Percentiles rank a stretch among this genome's conserved stretches.
These are phyloP conservation scores for Furculomyces boomerangus DNA, from an alignment of 371 early-diverging fungal genomes.

Conservation along the genomic window DNA sequence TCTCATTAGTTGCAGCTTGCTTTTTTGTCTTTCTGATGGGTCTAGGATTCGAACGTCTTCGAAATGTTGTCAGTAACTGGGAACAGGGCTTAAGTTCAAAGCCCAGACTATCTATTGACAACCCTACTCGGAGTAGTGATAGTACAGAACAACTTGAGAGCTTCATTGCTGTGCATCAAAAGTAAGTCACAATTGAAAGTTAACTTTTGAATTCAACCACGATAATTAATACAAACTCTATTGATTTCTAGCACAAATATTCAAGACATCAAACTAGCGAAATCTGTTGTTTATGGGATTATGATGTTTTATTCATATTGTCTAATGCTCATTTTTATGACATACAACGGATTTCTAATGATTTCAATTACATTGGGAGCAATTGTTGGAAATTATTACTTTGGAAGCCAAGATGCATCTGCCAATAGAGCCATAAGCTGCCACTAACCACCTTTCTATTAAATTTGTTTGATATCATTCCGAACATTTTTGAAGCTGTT, in stretches of 20 bases:
- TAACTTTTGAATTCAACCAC: conserved; percentile 2
- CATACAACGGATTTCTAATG: conserved; percentile 64
- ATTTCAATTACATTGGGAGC: conserved; percentile 47
- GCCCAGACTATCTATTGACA: too few relatives aligned
- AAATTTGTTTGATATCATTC: too few relatives aligned
- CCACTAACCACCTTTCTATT: background rate
- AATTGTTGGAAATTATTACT: conserved; percentile 46
- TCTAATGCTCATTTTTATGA: conserved; percentile 77
- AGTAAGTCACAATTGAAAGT: conserved; percentile 3
- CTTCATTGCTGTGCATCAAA: background rate
- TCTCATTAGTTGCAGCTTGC: conserved; percentile 33
- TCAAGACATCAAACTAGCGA: too few relatives aligned
- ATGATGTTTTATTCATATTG: conserved; percentile 53
- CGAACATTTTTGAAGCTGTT: too few relatives aligned
- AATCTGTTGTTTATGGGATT: conserved; percentile 39
- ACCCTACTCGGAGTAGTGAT: too few relatives aligned
- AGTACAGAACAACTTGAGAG: conserved; percentile 1
- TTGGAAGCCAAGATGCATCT: conserved; percentile 17
- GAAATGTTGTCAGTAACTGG: conserved; percentile 27
- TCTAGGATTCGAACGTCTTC: conserved; percentile 38
- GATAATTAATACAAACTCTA: background rate
- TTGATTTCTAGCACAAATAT: background rate
- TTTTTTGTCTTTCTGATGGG: conserved; percentile 34
- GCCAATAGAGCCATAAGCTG: background rate
- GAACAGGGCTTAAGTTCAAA: too few relatives aligned